Conservation (phyloP, 2,329 filamentous ascomycete species). For the Cytospora chrysosperma region DNA sequence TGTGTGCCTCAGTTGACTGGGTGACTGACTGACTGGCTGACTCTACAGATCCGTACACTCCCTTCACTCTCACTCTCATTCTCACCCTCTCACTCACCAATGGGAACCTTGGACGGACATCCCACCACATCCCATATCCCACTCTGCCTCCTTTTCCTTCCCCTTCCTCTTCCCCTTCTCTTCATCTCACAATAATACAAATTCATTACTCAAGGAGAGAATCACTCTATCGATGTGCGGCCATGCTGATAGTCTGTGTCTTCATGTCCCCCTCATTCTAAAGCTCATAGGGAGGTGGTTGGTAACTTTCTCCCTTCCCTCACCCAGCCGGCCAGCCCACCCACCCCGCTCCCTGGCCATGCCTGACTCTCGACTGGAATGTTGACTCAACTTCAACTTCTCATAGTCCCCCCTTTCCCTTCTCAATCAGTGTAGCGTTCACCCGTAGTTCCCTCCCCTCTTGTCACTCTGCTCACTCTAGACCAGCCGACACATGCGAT, state of each 20-base stretch:
- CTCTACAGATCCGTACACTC: no score
- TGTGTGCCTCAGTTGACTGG: not conserved
- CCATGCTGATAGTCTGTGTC: not conserved
- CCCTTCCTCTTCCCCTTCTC: not conserved
- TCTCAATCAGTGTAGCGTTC: not conserved
- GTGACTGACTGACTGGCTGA: no score
- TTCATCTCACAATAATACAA: not conserved
- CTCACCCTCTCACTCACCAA: not conserved
- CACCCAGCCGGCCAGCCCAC: not conserved
- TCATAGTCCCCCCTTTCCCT: conserved; percentile 1
- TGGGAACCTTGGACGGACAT: no score
- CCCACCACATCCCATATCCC: no score
- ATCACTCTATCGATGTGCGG: no score
- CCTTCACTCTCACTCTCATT: not conserved
- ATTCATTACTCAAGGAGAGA: no score
- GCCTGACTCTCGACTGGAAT: conserved; percentile 24
- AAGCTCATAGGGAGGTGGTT: not conserved
- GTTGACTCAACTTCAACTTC: conserved; percentile 22
- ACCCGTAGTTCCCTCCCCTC: not conserved
- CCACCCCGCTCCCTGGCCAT: not conserved
- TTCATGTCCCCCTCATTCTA: not conserved
- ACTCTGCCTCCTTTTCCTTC: no score
- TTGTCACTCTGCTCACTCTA: not conserved
- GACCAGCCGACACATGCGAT: conserved; percentile 9
- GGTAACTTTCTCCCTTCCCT: conserved; percentile 11